Base-by-base conservation (phyloP, 257 asterid genomes). In the Ilex asprella region DNA sequence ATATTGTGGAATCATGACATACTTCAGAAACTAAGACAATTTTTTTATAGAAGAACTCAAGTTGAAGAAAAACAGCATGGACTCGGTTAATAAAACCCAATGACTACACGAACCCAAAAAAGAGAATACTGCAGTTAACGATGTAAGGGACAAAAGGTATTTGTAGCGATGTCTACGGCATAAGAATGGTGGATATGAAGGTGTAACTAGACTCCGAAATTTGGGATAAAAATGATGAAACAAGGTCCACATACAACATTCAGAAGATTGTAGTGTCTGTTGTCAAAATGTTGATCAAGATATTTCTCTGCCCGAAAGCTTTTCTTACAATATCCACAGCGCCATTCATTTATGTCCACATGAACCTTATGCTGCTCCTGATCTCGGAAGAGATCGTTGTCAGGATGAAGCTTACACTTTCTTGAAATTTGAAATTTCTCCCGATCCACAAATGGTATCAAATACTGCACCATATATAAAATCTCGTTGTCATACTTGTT, bases 221-320 rank as follows among this genome's bases (percentile, higher is more conserved):
- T 47, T 39, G 43, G 21, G 41, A 46, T 30, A 58, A 50, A 39
- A 67, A 50, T 35, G 52, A 44, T 16, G 55, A 39, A 71, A 60
- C 59, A 73, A 67, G 58, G 62, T 46, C 47, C 30, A 76, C 89
- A 16, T 88, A 91, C 98, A 70, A 53, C 78, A 71, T 88, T 81
- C 39, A 91, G 84, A 67, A 91, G 98, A 81, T 91, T 82, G 73
- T 58, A 59, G 81, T 91, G 98, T 72, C 95, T 76, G 83, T 76
- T 88, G 81, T 88, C 98, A 78, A 91, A 88, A 86, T 91, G 98
- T 72, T 84, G 94, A 78, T 91, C 98, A 73, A 91, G 75, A 76
- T 67, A 84, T 32, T 79, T 86, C 72, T 91, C 96, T 31, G 94
- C 96, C 51, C 85, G 84, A 78, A 91, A 91, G 59, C 58, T 51